phyloP scores from a whole-genome alignment of 2,329 filamentous ascomycete species.

The Alternaria longipes region DNA sequence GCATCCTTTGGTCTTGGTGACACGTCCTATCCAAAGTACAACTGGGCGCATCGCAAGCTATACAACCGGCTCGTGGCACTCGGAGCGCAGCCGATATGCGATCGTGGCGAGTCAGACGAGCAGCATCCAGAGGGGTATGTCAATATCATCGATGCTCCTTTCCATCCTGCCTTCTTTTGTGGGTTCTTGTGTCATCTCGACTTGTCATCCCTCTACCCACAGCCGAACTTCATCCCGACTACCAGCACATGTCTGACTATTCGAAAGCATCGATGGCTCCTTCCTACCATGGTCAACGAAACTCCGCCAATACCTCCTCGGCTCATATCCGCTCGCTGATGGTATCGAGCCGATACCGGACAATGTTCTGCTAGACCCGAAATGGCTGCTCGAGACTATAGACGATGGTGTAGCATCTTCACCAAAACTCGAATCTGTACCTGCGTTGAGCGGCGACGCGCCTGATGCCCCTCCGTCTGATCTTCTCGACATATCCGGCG shows the following conservation, averaged over 20 bases:
- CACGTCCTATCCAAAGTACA: constrained; percentile 95
- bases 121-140: constrained; percentile 89
- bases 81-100: constrained; percentile 78
- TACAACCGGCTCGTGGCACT: constrained; percentile 85
- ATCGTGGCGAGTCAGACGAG: constrained; percentile 88
- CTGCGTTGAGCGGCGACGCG: constrained; percentile 10
- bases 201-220: not conserved
- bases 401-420: constrained; percentile 20
- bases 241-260: constrained; percentile 5
- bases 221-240: not conserved
- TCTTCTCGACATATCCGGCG: constrained; percentile 66
- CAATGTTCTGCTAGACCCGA: constrained; percentile 77
- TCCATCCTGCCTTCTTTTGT: constrained; percentile 33
- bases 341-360: constrained; percentile 75
- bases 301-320: constrained; percentile 72
- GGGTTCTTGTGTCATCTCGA: not conserved
- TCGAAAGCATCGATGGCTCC: constrained; percentile 76
- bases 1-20: constrained; percentile 92
- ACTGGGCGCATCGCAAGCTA: constrained; percentile 90
- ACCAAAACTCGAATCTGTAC: not conserved
- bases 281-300: constrained; percentile 80
- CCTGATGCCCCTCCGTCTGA: constrained; percentile 50
- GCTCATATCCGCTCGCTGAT: constrained; percentile 73
- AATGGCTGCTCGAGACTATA: constrained; percentile 67
- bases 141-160: not conserved